Conservation (phyloP, 306 rosid species). For the Gillenia trifoliata region DNA sequence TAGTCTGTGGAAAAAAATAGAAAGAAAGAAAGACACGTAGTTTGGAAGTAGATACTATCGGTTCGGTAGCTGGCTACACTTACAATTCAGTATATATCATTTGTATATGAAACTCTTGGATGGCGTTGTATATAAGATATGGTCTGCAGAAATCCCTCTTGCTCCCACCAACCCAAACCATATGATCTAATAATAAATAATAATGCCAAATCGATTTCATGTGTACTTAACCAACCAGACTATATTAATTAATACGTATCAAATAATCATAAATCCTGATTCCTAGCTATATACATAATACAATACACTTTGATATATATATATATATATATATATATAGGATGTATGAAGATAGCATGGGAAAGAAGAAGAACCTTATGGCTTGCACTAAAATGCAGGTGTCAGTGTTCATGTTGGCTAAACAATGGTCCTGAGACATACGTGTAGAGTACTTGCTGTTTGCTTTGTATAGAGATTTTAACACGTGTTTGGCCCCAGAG, state of each 20-base stretch:
- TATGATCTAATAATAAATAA: neutral
- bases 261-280: too few relatives aligned
- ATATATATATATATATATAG: too few relatives aligned
- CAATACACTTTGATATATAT: too few relatives aligned
- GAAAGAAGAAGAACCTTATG: neutral
- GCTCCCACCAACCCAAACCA: constrained; percentile 32
- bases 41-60: constrained; percentile 1
- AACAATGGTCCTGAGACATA: constrained; percentile 10
- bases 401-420: constrained; percentile 2
- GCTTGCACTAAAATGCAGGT: neutral
- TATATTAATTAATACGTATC: too few relatives aligned
- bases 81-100: neutral
- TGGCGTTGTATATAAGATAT: neutral
- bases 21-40: constrained; percentile 2
- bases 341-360: neutral
- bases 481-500: constrained; percentile 28
- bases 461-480: neutral
- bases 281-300: too few relatives aligned
- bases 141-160: constrained; percentile 25
- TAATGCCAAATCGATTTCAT: neutral
- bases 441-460: constrained; percentile 8
- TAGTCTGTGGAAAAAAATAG: neutral
- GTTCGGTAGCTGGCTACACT: constrained; percentile 5
- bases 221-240: too few relatives aligned
- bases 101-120: neutral